Evolutionary conservation across 2,329 filamentous ascomycete species (phyloP).

Genomic region (Dryadomyces quercivorus): DNA sequence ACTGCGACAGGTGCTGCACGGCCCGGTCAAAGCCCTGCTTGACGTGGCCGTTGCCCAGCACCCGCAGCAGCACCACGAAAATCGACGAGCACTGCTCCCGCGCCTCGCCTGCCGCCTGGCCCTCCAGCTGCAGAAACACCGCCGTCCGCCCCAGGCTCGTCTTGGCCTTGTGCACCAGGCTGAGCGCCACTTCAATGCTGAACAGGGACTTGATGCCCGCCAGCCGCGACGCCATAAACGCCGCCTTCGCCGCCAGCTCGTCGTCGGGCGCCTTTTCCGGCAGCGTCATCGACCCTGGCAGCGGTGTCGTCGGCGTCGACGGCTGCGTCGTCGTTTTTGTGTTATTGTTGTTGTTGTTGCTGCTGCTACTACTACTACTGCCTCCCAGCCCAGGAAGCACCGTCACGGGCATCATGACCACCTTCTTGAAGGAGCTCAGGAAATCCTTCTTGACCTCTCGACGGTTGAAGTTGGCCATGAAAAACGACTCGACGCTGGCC

Average conservation of each 20-base stretch:
- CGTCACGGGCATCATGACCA: conserved; percentile 97
- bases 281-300: background rate
- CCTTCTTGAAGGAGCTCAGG: conserved; percentile 90
- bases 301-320: background rate
- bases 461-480: conserved; percentile 89
- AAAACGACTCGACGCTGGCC: conserved; percentile 80
- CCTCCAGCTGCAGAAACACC: conserved; percentile 68
- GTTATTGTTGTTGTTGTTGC: conserved; percentile 12
- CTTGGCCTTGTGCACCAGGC: conserved; percentile 81
- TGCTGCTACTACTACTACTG: conserved; percentile 15
- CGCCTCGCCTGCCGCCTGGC: conserved; percentile 69
- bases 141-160: conserved; percentile 74
- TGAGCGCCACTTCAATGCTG: conserved; percentile 88
- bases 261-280: conserved; percentile 59
- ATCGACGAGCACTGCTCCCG: conserved; percentile 81
- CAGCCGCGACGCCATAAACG: conserved; percentile 86
- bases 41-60: conserved; percentile 76
- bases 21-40: conserved; percentile 90
- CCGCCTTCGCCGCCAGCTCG: conserved; percentile 92
- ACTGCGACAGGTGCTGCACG: conserved; percentile 78
- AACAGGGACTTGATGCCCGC: conserved; percentile 93
- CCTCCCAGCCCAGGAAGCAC: conserved; percentile 53
- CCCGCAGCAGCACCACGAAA: conserved; percentile 72
- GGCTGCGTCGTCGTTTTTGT: background rate
- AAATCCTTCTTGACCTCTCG: conserved; percentile 97